A percentile compares a stretch with the other conserved stretches of the same genome.
phyloP scores from a whole-genome alignment of 139 green algal genomes.

The Axilococcus clingmanii region DNA sequence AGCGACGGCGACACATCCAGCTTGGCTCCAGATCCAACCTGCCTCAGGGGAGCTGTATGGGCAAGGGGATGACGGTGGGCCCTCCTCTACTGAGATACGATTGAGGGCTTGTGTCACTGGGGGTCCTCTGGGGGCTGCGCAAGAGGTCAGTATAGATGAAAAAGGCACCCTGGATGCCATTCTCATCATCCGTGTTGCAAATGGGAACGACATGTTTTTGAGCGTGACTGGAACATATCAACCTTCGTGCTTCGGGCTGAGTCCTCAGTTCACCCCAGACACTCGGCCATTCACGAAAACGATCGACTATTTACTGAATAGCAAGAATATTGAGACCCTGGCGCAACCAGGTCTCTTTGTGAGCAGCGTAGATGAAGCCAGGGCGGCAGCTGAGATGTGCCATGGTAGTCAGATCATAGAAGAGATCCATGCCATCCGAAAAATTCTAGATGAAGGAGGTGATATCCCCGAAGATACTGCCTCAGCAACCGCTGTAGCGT shows the following conservation, averaged over 20 bases:
- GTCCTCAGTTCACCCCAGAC: no score
- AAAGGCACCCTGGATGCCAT: conserved; percentile 46
- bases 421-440: no score
- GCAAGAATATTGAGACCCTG: no score
- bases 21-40: conserved; percentile 20
- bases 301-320: no score
- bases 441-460: no score
- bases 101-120: background rate
- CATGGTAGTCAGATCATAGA: no score
- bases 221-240: conserved; percentile 33
- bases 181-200: conserved; percentile 52
- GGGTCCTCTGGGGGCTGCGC: background rate
- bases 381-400: no score
- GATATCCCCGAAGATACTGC: no score
- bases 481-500: conserved; percentile 14
- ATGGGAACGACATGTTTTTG: conserved; percentile 59
- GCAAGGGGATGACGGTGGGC: background rate
- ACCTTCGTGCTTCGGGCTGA: conserved; percentile 37
- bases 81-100: background rate
- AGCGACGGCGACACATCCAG: no score
- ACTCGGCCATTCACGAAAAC: no score
- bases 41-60: conserved; percentile 1
- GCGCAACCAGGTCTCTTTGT: no score
- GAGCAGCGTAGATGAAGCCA: no score
- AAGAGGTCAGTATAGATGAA: background rate